Base-by-base conservation (phyloP, 352 stramenopile species). In the Phytopythium litorale region DNA sequence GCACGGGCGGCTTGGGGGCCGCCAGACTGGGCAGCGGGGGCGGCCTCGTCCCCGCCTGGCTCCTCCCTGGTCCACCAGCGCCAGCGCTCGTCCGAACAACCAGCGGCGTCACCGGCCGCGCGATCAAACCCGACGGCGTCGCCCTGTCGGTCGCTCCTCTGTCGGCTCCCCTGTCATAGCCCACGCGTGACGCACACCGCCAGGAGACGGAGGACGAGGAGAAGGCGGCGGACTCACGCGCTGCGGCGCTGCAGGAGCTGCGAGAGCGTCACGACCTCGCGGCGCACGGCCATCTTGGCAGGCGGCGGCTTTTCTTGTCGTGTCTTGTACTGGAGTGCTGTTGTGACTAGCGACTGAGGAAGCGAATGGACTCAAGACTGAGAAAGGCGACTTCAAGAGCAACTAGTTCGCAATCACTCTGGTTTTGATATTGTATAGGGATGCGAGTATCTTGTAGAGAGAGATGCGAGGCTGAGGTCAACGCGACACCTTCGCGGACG, bases 251-350 rank as follows among this genome's bases (percentile, higher is more conserved):
- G 72, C 32, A 92, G 75, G 7, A 92, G 67, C 71, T 89, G 76
- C 32, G 83, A 89, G 57, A 92, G 79, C 32, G 83, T 87, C 42
- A 92, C 65, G 28, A 92, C 74, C 56, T 92, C 83, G 48, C 76
- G 72, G 35, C 74, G 83, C 56, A 91, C 68, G 19, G 79, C 73
- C 83, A 92, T 92, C 5, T 33, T 53, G 46, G 1, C 23, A n/a
- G 43, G 8, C 28, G 48, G 25, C 48, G 48, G 7, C 48, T 25
- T 54, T 54, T 54, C 28, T 54, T 18, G 48, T 15, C 15, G 19
- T 54, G 48, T 40, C 35, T 40, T 40, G 35, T 40, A 40, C 28
- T 7, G 28, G 28, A 32, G 28, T n/a, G n/a, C n/a, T n/a, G n/a
- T 15, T 9, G 12, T 11, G 35, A 15, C 35, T 15, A 4, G 35